Conservation (phyloP, 2,329 filamentous ascomycete species). For the Aschersonia sp. region DNA sequence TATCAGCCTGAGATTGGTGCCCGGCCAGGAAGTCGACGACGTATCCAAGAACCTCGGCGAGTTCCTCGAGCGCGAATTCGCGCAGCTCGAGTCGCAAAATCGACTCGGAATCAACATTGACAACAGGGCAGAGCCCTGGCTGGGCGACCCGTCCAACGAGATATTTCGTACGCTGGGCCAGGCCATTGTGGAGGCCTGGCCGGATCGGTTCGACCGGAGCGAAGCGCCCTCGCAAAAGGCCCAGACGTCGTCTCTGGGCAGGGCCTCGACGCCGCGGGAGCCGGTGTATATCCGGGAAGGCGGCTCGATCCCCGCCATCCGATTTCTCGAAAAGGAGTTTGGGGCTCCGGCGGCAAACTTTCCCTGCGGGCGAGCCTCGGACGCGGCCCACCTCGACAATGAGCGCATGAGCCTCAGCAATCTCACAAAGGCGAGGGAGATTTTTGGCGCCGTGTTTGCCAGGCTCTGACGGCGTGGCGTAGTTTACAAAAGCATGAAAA, state of each 20-base stretch:
- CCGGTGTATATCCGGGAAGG: constrained; percentile 93
- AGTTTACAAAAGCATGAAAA: neutral
- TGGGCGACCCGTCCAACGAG: constrained; percentile 79
- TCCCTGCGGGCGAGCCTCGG: constrained; percentile 87
- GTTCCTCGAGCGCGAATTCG: constrained; percentile 60
- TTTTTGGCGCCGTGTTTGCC: constrained; percentile 75
- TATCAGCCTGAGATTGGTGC: constrained; percentile 81
- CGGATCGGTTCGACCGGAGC: constrained; percentile 29
- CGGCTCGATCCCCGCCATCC: constrained; percentile 84
- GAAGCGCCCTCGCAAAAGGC: constrained; percentile 2
- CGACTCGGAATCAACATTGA: constrained; percentile 70
- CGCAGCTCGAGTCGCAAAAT: constrained; percentile 64
- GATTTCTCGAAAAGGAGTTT: constrained; percentile 92
- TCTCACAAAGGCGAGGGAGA: constrained; percentile 78
- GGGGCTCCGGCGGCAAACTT: constrained; percentile 79
- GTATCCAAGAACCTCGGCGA: constrained; percentile 52
- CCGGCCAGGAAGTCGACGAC: constrained; percentile 75
- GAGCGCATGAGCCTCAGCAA: constrained; percentile 83
- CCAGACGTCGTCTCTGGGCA: constrained; percentile 1
- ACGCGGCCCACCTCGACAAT: constrained; percentile 87
- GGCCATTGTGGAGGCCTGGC: constrained; percentile 78
- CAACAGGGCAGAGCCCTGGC: constrained; percentile 90
- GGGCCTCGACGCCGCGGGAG: constrained; percentile 28
- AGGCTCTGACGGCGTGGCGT: constrained; percentile 30
- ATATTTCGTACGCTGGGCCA: constrained; percentile 81